Conservation (phyloP, 176 grass and related monocot genomes). For the Carex pumila region DNA sequence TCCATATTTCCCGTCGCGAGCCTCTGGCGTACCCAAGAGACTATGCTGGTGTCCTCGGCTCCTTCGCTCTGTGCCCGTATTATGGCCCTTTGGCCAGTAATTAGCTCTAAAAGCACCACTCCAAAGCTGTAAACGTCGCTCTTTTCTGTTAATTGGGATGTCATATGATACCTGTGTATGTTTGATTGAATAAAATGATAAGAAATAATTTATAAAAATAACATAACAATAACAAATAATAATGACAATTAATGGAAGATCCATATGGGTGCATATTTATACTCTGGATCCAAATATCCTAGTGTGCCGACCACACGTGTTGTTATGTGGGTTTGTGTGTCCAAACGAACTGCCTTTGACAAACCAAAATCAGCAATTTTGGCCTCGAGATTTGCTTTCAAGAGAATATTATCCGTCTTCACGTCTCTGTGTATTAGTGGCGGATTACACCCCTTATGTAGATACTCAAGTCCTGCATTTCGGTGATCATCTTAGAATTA, state of each 20-base stretch:
- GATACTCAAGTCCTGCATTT: conserved; percentile 47
- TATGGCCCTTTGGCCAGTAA: conserved; percentile 25
- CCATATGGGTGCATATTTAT: not conserved
- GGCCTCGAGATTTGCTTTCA: conserved; percentile 36
- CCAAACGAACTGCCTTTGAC: conserved; percentile 16
- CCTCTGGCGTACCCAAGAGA: not conserved
- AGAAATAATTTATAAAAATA: not conserved
- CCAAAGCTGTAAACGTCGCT: conserved; percentile 35
- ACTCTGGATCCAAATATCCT: conserved; percentile 54
- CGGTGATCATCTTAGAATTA: not conserved
- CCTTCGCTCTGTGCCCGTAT: not conserved
- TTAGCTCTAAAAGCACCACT: conserved; percentile 26
- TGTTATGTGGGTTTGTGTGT: conserved; percentile 18
- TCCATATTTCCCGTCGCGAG: conserved; percentile 17
- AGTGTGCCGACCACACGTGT: conserved; percentile 21
- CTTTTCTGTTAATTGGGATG: conserved; percentile 23
- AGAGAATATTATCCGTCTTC: conserved; percentile 45
- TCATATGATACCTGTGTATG: conserved; percentile 18
- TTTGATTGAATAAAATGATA: not conserved
- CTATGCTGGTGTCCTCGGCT: not conserved
- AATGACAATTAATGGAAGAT: not conserved
- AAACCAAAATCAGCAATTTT: conserved; percentile 68
- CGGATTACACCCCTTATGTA: conserved; percentile 40
- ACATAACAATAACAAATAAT: not conserved
- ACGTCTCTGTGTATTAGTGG: conserved; percentile 52